Percentiles rank a stretch among this genome's conserved stretches.
Conservation (phyloP, 2,329 filamentous ascomycete species). For the Alternaria sp. region DNA sequence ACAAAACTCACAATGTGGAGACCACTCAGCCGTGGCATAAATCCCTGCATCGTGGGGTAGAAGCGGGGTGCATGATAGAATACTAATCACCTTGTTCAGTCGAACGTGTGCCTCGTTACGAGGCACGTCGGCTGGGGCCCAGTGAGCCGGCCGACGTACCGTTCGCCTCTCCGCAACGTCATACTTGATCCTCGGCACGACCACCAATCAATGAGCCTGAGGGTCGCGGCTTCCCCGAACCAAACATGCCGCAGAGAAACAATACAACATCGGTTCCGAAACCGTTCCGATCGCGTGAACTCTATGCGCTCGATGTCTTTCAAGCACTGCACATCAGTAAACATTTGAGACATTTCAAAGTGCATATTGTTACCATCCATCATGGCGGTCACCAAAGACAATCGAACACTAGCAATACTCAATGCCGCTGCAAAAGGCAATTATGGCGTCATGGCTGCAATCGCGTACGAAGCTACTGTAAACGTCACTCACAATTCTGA, state of each 20-base stretch:
- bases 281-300: slow-evolving; percentile 8
- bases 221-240: slow-evolving; percentile 9
- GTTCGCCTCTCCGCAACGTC: neutral
- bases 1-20: neutral
- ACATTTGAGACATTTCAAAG: neutral
- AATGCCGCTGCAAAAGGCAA: slow-evolving; percentile 63
- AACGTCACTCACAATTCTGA: slow-evolving; percentile 2
- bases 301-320: neutral
- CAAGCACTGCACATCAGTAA: neutral
- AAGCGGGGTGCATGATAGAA: slow-evolving; percentile 18
- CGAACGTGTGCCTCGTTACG: slow-evolving; percentile 31
- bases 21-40: neutral
- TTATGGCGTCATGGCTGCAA: slow-evolving; percentile 65
- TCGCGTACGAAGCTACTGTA: slow-evolving; percentile 35
- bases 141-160: neutral
- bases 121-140: slow-evolving; percentile 11
- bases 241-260: neutral
- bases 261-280: neutral
- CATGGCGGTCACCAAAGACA: slow-evolving; percentile 31
- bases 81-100: neutral
- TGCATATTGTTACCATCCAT: neutral
- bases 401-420: slow-evolving; percentile 58
- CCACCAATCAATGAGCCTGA: slow-evolving; percentile 11
- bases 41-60: slow-evolving; percentile 15
- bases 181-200: slow-evolving; percentile 13